Percentiles rank a stretch among this genome's conserved stretches.
Conservation (phyloP, 345 rosid genomes). For the Hibiscus syriacus region DNA sequence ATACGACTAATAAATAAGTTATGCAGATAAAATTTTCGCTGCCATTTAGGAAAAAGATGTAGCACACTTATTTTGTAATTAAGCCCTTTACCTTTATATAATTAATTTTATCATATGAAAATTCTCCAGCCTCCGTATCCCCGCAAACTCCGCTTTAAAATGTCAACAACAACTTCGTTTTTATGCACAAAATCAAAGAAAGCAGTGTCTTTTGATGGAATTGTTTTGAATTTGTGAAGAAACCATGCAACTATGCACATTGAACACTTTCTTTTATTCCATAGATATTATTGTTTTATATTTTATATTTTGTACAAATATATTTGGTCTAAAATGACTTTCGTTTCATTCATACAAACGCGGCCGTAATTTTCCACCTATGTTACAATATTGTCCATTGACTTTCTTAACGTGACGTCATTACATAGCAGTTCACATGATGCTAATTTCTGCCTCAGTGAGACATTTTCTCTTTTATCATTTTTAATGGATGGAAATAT, state of each 20-base stretch:
- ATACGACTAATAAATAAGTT: too few relatives aligned
- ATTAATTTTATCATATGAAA: background rate
- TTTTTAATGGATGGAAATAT: too few relatives aligned
- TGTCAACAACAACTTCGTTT: background rate
- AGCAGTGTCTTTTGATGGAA: background rate
- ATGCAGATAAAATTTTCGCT: background rate
- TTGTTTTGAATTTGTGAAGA: background rate
- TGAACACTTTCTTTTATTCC: background rate
- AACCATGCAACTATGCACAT: background rate
- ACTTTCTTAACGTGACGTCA: slow-evolving; percentile 14
- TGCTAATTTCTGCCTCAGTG: too few relatives aligned
- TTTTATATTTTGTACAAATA: background rate
- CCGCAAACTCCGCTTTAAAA: background rate
- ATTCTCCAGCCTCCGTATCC: too few relatives aligned
- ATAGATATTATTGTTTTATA: background rate
- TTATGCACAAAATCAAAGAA: background rate
- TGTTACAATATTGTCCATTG: slow-evolving; percentile 17
- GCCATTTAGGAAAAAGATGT: background rate
- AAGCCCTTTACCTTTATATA: background rate
- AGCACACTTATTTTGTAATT: background rate
- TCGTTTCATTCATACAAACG: slow-evolving; percentile 1
- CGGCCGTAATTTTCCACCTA: background rate
- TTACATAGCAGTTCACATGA: too few relatives aligned
- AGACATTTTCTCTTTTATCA: too few relatives aligned
- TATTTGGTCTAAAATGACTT: slow-evolving; percentile 6